Evolutionary conservation across 208 protist species (phyloP).

Genomic region (Porcisia deanei): DNA sequence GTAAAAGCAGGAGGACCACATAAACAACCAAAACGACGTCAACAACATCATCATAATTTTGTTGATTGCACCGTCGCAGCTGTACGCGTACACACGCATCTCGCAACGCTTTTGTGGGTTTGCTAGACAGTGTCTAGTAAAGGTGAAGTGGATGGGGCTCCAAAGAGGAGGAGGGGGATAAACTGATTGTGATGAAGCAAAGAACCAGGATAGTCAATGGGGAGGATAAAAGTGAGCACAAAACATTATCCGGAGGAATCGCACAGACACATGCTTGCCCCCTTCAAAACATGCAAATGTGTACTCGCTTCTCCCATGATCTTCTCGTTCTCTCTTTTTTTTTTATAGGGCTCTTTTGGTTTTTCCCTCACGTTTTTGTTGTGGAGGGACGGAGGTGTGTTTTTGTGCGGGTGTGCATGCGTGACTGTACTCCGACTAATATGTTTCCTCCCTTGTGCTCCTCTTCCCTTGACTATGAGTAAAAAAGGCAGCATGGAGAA

Average conservation of each 20-base stretch:
- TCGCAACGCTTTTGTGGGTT: not conserved
- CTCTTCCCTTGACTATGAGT: no score
- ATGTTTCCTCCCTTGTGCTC: not conserved
- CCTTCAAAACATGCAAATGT: no score
- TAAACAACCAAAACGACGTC: not conserved
- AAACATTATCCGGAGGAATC: no score
- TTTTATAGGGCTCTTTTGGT: not conserved
- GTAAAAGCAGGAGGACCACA: not conserved
- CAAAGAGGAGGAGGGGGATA: not conserved
- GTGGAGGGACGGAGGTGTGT: not conserved
- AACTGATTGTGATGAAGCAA: no score
- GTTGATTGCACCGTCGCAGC: no score
- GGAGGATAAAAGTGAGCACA: not conserved
- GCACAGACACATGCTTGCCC: no score
- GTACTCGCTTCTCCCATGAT: no score
- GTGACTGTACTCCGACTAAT: not conserved
- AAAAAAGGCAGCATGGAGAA: no score
- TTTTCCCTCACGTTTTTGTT: not conserved
- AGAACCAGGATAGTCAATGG: not conserved
- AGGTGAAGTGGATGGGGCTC: not conserved
- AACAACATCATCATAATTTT: not conserved
- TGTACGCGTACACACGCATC: not conserved
- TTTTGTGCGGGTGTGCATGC: not conserved
- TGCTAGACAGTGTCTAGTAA: no score
- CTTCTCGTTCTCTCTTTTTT: conserved; percentile 2